Percentiles rank a stretch among this genome's conserved stretches.
Evolutionary conservation across 2,329 filamentous ascomycete species (phyloP).

Genomic region (Myriosclerotinia curreyana): DNA sequence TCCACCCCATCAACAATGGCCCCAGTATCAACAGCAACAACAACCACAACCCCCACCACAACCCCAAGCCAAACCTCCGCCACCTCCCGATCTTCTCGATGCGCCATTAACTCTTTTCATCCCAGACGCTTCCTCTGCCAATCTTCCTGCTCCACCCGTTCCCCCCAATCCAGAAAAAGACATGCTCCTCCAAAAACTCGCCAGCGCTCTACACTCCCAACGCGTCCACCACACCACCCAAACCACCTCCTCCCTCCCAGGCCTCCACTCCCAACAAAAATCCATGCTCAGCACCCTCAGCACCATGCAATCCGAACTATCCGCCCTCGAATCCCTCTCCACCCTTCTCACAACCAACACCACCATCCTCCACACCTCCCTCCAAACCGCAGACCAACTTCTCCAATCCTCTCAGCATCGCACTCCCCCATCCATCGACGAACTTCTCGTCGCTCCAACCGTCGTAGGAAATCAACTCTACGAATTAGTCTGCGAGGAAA

Average conservation of each 20-base stretch:
- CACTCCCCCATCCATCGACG: slow-evolving; percentile 75
- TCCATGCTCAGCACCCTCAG: slow-evolving; percentile 71
- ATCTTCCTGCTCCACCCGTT: slow-evolving; percentile 73
- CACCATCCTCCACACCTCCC: slow-evolving; percentile 69
- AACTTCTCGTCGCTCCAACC: slow-evolving; percentile 87
- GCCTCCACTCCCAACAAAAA: slow-evolving; percentile 72
- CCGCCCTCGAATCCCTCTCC: slow-evolving; percentile 67
- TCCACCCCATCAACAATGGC: slow-evolving; percentile 27
- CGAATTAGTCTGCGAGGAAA: slow-evolving; percentile 81
- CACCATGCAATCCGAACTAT: slow-evolving; percentile 70
- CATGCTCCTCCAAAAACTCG: slow-evolving; percentile 74
- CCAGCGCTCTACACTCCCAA: slow-evolving; percentile 63
- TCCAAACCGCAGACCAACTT: slow-evolving; percentile 74
- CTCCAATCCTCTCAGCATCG: slow-evolving; percentile 70
- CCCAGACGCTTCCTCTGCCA: slow-evolving; percentile 44
- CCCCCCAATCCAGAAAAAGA: slow-evolving; percentile 97
- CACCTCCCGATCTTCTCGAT: slow-evolving; percentile 52
- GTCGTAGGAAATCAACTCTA: slow-evolving; percentile 93
- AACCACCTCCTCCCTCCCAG: slow-evolving; percentile 69
- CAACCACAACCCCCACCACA: slow-evolving; percentile 35
- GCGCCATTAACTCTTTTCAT: slow-evolving; percentile 50
- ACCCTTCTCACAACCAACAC: slow-evolving; percentile 73
- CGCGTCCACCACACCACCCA: slow-evolving; percentile 68
- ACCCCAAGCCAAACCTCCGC: slow-evolving; percentile 40
- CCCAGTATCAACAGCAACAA: slow-evolving; percentile 37